phyloP scores from a whole-genome alignment of 2,329 filamentous ascomycete genomes.

The Fusarium aywerte region DNA sequence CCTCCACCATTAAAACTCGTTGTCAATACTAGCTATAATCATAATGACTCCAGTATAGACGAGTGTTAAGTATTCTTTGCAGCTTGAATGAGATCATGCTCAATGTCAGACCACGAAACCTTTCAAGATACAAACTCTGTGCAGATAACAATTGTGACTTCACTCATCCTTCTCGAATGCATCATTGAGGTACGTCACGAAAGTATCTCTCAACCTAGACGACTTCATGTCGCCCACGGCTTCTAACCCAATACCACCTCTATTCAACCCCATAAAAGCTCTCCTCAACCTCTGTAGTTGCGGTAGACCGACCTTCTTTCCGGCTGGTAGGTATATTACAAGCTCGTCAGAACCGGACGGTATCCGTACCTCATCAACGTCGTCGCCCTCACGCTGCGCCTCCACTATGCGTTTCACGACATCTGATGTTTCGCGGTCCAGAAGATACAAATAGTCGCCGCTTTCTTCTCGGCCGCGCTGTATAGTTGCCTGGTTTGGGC shows the following conservation, averaged over 20 bases:
- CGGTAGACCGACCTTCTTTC: conserved; percentile 73
- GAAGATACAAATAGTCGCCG: conserved; percentile 80
- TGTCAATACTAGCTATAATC: too few species aligned
- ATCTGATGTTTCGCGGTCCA: conserved; percentile 82
- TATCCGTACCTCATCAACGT: conserved; percentile 67
- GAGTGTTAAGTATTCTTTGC: too few species aligned
- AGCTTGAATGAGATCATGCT: not conserved
- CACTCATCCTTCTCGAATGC: conserved; percentile 68
- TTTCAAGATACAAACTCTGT: not conserved
- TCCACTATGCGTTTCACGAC: conserved; percentile 76
- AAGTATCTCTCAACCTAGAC: conserved; percentile 68
- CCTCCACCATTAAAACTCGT: not conserved
- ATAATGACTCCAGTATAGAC: not conserved
- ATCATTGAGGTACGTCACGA: conserved; percentile 74
- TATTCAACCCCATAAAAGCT: conserved; percentile 80
- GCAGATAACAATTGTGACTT: conserved; percentile 17
- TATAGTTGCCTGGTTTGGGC: conserved; percentile 80
- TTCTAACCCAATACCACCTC: conserved; percentile 72
- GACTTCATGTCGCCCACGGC: conserved; percentile 64
- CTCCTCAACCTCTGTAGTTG: conserved; percentile 81
- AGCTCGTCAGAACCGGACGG: conserved; percentile 56
- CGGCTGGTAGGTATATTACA: conserved; percentile 70
- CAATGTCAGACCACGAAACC: not conserved
- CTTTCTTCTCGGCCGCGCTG: conserved; percentile 69
- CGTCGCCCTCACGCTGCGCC: conserved; percentile 73